Evolutionary conservation across 2,329 filamentous ascomycete species (phyloP), one percentile per base, ranked within the genome.

Genomic region (Pseudogymnoascus sp.): DNA sequence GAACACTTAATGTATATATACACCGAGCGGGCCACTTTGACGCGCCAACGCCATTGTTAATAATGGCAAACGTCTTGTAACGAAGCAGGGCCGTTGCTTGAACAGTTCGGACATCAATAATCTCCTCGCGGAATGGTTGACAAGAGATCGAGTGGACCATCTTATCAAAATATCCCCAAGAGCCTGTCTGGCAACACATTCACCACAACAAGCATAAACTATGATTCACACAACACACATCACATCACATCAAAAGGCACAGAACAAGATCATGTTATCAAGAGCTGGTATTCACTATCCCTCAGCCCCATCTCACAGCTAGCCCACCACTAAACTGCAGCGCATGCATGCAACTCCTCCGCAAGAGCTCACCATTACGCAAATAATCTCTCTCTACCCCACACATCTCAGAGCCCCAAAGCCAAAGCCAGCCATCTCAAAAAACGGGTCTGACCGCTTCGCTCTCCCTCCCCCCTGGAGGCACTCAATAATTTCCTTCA

Each of bases 241-340:
- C 35, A 62, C 11, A 56, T 31, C 35, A 53, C 35, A 38, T 38
- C 28, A n/a, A 28, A 47, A 14, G 2, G 23, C 56, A 40, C 18
- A 35, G 10, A 35, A 38, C 21, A 16, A 42, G 7, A 60, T 60
- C 37, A 42, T 42, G 56, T 37, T 60, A 42, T 60, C 33, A 40
- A 37, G 56, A 37, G 56, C 56, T 42, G 56, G 56, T 42, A 60
- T 60, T 42, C 28, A 60, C 56, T 42, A 60, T 60, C 56, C 56
- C 56, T 37, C 56, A 42, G 56, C 37, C 37, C 33, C 12, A 21
- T n/a, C 31, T 25, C 37, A 23, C 37, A 23, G 33, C 37, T n/a
- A 60, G 21, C 18, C 23, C 56, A 18, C 21, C 18, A 60, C 33
- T 60, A 37, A 42, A 37, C 18, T 37, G 56, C 28, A 40, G 56